Percentiles rank a stretch among this genome's conserved stretches.
Conservation (phyloP, 1,284 basidiomycete species). For the Ganoderma boninense region DNA sequence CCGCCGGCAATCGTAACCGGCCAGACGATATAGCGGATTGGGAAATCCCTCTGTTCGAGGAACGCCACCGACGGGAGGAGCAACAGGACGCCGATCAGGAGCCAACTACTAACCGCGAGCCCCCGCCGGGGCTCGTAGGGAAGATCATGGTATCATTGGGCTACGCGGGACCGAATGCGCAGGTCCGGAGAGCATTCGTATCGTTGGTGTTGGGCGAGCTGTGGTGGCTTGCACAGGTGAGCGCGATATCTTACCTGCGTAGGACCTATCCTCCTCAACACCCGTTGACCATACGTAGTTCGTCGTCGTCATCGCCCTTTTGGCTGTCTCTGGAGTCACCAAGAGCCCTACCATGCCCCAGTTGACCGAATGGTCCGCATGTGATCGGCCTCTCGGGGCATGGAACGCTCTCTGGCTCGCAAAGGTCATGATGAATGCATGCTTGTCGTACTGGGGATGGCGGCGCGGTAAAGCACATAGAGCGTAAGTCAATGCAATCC, state of each 20-base stretch:
- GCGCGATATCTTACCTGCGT: constrained; percentile 29
- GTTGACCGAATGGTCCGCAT: constrained; percentile 70
- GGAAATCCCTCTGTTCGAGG: constrained; percentile 22
- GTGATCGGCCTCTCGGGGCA: constrained; percentile 69
- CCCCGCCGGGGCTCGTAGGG: constrained; percentile 19
- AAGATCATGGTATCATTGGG: constrained; percentile 54
- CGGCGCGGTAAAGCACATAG: constrained; percentile 52
- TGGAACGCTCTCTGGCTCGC: constrained; percentile 79
- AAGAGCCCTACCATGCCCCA: constrained; percentile 56
- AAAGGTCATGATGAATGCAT: constrained; percentile 60
- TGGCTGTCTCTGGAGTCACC: constrained; percentile 57
- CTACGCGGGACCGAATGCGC: constrained; percentile 62
- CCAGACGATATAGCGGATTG: not conserved
- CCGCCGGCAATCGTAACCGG: not conserved
- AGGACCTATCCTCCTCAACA: not conserved
- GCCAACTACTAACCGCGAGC: not conserved
- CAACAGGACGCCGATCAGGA: not conserved
- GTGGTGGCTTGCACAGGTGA: constrained; percentile 68
- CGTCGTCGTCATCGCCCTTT: constrained; percentile 59
- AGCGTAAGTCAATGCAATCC: not conserved
- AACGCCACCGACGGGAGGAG: constrained; percentile 9
- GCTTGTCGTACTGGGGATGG: constrained; percentile 70
- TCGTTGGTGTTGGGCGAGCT: constrained; percentile 60
- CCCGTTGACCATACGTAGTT: constrained; percentile 24
- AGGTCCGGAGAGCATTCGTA: constrained; percentile 63